phyloP scores from a whole-genome alignment of 768 basidiomycete species.

The Tricholoma terreum region DNA sequence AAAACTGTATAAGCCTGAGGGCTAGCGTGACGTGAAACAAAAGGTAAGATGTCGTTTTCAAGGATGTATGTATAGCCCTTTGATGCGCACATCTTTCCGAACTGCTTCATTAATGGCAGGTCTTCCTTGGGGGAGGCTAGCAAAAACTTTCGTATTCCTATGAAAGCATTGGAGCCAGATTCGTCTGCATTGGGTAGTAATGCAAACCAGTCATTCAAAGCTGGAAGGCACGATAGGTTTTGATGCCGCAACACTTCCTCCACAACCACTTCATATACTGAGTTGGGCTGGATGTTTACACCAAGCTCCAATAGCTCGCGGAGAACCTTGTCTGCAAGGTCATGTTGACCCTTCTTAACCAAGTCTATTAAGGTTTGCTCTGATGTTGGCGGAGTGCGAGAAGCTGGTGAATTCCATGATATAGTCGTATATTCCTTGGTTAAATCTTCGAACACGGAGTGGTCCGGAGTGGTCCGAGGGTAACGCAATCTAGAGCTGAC shows the following conservation, averaged over 20 bases:
- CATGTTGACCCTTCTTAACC: constrained; percentile 25
- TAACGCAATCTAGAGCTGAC: constrained; percentile 5
- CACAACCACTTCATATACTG: constrained; percentile 37
- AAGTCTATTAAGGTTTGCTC: constrained; percentile 19
- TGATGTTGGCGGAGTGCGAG: neutral
- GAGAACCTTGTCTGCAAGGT: constrained; percentile 32
- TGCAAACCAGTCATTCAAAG: constrained; percentile 41
- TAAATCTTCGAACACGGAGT: neutral
- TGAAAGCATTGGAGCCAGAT: constrained; percentile 8
- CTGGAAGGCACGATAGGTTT: constrained; percentile 12
- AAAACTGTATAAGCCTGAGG: constrained; percentile 12
- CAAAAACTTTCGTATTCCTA: constrained; percentile 17
- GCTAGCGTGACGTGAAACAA: constrained; percentile 13
- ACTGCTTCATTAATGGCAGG: constrained; percentile 36
- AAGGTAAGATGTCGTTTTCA: constrained; percentile 22
- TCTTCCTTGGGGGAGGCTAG: constrained; percentile 29
- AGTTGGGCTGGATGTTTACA: constrained; percentile 32
- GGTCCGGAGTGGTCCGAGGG: constrained; percentile 1
- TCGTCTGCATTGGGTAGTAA: constrained; percentile 35
- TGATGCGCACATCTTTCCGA: constrained; percentile 41
- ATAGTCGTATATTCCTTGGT: neutral
- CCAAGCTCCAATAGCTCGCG: constrained; percentile 38
- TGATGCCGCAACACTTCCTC: constrained; percentile 24
- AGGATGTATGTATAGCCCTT: constrained; percentile 41
- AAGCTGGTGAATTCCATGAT: neutral